Conservation (phyloP, 108 stramenopile genomes). For the Cyclostephanos tholiformis region DNA sequence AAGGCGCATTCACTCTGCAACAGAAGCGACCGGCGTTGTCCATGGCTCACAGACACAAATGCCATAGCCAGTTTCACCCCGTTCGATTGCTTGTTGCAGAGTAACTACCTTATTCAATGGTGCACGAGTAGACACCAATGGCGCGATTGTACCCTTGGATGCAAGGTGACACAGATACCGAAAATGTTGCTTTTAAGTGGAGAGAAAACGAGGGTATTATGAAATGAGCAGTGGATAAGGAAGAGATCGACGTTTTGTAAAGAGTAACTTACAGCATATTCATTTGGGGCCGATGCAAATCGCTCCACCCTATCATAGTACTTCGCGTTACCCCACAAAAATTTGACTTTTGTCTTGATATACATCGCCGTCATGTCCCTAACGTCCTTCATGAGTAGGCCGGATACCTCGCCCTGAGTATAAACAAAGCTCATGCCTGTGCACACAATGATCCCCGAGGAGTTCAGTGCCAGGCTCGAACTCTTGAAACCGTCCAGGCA, state of each 20-base stretch:
- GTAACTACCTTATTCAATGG: slow-evolving; percentile 57
- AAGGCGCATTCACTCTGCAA: neutral
- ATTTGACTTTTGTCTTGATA: slow-evolving; percentile 42
- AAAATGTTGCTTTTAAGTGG: slow-evolving; percentile 43
- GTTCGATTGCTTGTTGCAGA: slow-evolving; percentile 59
- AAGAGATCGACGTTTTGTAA: neutral
- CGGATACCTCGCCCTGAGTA: slow-evolving; percentile 44
- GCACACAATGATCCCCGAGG: slow-evolving; percentile 53
- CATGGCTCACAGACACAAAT: slow-evolving; percentile 71
- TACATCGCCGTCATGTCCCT: slow-evolving; percentile 45
- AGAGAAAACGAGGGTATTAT: neutral
- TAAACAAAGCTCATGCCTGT: slow-evolving; percentile 57
- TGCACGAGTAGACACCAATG: slow-evolving; percentile 59
- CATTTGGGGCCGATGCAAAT: slow-evolving; percentile 45
- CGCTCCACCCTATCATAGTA: slow-evolving; percentile 59
- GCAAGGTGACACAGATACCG: slow-evolving; percentile 59
- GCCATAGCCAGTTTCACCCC: slow-evolving; percentile 56
- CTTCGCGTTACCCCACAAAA: slow-evolving; percentile 48
- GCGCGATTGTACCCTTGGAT: slow-evolving; percentile 56
- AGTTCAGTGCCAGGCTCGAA: slow-evolving; percentile 40
- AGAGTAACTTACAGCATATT: slow-evolving; percentile 29
- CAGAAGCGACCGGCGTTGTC: slow-evolving; percentile 21
- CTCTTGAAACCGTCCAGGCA: slow-evolving; percentile 54
- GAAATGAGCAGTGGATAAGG: slow-evolving; percentile 5
- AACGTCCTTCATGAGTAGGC: slow-evolving; percentile 48